Percentiles rank a stretch among this genome's conserved stretches.
phyloP scores from a whole-genome alignment of 495 filamentous ascomycete species.

The Hypomontagnella submonticulosa region DNA sequence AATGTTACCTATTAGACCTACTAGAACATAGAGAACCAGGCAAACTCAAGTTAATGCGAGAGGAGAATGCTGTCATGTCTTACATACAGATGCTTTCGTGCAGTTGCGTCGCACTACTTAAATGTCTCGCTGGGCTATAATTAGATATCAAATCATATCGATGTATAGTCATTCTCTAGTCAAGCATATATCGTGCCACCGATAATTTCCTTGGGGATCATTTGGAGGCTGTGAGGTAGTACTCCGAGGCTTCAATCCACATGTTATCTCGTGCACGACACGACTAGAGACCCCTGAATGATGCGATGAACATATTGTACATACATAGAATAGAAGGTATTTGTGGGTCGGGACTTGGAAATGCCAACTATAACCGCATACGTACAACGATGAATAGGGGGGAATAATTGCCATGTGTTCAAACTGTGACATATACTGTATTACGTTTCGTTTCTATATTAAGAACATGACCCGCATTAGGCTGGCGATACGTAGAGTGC shows the following conservation, averaged over 20 bases:
- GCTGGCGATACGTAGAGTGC: constrained; percentile 19
- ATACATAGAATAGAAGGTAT: neutral
- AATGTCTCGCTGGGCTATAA: constrained; percentile 39
- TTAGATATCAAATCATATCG: constrained; percentile 38
- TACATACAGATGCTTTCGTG: constrained; percentile 38
- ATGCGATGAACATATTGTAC: neutral
- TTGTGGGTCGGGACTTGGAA: neutral
- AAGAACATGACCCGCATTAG: constrained; percentile 27
- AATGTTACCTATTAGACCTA: constrained; percentile 26
- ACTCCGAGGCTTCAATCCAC: constrained; percentile 9
- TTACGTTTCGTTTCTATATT: constrained; percentile 37
- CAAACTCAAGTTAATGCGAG: constrained; percentile 6
- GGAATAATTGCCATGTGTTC: constrained; percentile 3
- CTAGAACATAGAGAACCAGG: constrained; percentile 2
- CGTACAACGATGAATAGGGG: constrained; percentile 16
- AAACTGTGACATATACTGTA: constrained; percentile 24
- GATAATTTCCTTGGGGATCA: constrained; percentile 25
- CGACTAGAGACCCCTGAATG: neutral
- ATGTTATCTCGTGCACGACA: neutral
- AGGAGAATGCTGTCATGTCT: constrained; percentile 32
- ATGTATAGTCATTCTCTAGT: constrained; percentile 12
- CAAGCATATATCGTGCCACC: constrained; percentile 26
- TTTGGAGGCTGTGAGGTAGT: constrained; percentile 36
- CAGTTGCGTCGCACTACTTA: constrained; percentile 37
- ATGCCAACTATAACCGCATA: neutral